Evolutionary conservation across 2,329 filamentous ascomycete species (phyloP), one percentile per base, ranked within the genome.

Genomic region (Talaromyces atroroseus): DNA sequence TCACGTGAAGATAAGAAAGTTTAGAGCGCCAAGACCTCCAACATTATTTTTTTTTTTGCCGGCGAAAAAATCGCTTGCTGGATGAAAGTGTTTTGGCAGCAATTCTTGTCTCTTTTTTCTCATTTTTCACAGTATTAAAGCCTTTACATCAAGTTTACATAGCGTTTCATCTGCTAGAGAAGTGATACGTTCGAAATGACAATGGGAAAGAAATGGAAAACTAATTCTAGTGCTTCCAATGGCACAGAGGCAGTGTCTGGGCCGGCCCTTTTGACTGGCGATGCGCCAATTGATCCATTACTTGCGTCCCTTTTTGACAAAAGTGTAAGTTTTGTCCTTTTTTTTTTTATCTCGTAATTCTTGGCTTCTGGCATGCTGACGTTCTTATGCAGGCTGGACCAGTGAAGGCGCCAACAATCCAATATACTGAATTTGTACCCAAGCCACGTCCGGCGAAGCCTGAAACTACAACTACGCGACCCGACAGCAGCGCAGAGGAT

Each of bases 291-390:
- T 59, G 87, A 91, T 76, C 86, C 87, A 69, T 75, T 79, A 56
- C 77, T 91, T 62, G 80, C 85, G 65, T 84, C 86, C 59, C 79
- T 91, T 40, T 91, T 91, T 74, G 80, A 85, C 57, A 77, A 80
- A 57, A 90, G 88, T 77, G 87, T 90, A 80, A 76, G 85, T 60
- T 53, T 16, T 26, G 1, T 7, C 53, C 48, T 52, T 11, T 14
- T 23, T n/a, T n/a, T n/a, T n/a, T n/a, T n/a, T n/a, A n/a, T n/a
- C n/a, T n/a, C 16, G 10, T 20, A 18, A 10, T 52, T n/a, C 21
- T 34, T 18, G 6, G 29, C 21, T 18, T 23, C 29, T 20, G n/a
- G 18, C 11, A 14, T 26, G 29, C 50, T n/a, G 18, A 52, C 18
- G 23, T 29, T 29, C n/a, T 16, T 29, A 50, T 63, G 42, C 62